Base-by-base conservation (phyloP, 2,329 filamentous ascomycete genomes). In the Nemania sp. region DNA sequence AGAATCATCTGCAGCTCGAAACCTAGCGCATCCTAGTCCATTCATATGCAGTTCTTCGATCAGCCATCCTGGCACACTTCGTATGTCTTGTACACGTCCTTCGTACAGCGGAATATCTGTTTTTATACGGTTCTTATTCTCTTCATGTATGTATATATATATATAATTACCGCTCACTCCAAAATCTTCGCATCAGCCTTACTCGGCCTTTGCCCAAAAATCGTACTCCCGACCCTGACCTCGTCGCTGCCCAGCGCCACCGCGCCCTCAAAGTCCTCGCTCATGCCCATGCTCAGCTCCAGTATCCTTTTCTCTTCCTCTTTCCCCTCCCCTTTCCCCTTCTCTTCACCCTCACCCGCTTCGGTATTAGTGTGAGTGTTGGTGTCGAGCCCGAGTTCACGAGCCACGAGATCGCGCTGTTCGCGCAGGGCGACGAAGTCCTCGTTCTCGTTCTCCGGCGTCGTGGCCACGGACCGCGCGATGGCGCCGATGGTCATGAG, bases 201-300 rank as follows among this genome's bases (percentile, higher is more conserved):
- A 31, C 83, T 78, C 14, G 91, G 91, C 67, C 94, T 81, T 67
- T 86, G 77, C 1, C 94, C 94, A 70, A 99, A 99, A 53, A 99
- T 96, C 2, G 90, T 93, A 68, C 91, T 97, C 1, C 94, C 94
- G 7, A 99, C 84, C 53, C 94, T 82, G 5, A 99, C 92, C 78
- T 97, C 91, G 63, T 84, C 80, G 73, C 92, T 97, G 0, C 94
- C 94, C 77, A 91, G 77, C 11, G 73, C 74, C 66, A 97, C 86
- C 0, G 94, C 94, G 6, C 87, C 89, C 76, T 96, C 92, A 71
- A 93, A 99, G 72, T 99, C 94, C 67, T 90, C 86, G 69, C 91
- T 97, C 94, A 99, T 99, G 6, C 93, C 93, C 93, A 99, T 99
- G 73, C 92, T 97, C 73, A 97, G 72, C 77, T 97, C 91, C 64